phyloP scores from a whole-genome alignment of 441 rosid genomes.

The Eruca vesicaria region DNA sequence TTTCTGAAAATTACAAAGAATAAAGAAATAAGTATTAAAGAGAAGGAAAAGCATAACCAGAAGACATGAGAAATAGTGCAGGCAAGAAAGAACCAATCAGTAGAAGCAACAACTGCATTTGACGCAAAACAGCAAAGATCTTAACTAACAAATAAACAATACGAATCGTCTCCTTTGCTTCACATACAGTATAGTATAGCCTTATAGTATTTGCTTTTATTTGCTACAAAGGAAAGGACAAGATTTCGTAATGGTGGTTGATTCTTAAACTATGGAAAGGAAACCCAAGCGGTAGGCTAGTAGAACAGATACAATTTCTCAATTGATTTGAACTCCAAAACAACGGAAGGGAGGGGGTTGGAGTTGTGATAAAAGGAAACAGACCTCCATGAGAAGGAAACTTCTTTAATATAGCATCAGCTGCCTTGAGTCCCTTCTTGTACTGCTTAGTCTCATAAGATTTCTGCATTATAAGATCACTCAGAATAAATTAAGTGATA shows the following conservation, averaged over 20 bases:
- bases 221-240: neutral
- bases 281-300: neutral
- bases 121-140: constrained; percentile 5
- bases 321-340: neutral
- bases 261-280: neutral
- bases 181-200: neutral
- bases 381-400: constrained; percentile 99
- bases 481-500: neutral
- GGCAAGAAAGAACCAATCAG: neutral
- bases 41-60: too few relatives aligned
- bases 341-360: neutral
- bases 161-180: constrained; percentile 3
- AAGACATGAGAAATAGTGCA: neutral
- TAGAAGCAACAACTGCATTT: constrained; percentile 3
- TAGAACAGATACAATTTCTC: constrained; percentile 1
- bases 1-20: constrained; percentile 58
- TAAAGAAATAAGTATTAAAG: too few relatives aligned
- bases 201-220: neutral
- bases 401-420: constrained; percentile 93
- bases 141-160: neutral
- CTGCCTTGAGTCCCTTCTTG: constrained; percentile 99
- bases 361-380: constrained; percentile 8
- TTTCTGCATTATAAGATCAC: constrained; percentile 57
- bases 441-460: constrained; percentile 98
- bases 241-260: neutral